A percentile compares a stretch with the other conserved stretches of the same genome.
Evolutionary conservation across 192 early-diverging fungal species (phyloP).

Genomic region (Podila clonocystis): DNA sequence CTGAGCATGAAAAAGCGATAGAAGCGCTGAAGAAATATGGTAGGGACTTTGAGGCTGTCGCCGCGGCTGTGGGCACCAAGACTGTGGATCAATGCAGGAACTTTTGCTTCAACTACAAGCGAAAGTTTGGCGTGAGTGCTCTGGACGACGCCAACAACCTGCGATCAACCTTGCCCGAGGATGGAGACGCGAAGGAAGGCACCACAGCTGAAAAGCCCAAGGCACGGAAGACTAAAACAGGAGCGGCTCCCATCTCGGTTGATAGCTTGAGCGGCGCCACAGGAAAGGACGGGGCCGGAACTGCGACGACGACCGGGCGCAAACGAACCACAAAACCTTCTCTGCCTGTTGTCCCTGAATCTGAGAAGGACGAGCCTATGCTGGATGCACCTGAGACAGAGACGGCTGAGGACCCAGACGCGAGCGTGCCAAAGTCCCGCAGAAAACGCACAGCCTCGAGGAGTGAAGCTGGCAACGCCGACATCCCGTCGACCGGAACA

Average conservation of each 20-base stretch:
- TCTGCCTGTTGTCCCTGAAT: background rate
- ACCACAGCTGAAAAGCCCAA: background rate
- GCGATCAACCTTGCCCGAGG: background rate
- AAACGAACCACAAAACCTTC: background rate
- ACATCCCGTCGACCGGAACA: constrained; percentile 2
- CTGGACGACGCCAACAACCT: constrained; percentile 55
- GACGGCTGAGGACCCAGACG: constrained; percentile 13
- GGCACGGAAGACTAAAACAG: background rate
- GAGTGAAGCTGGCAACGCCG: constrained; percentile 5
- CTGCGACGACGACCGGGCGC: background rate
- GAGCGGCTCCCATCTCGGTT: background rate
- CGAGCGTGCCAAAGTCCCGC: constrained; percentile 10
- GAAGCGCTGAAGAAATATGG: constrained; percentile 65
- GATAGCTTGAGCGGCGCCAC: background rate
- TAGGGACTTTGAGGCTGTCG: constrained; percentile 77
- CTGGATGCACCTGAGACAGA: background rate
- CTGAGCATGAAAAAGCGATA: constrained; percentile 36
- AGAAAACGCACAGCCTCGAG: constrained; percentile 30
- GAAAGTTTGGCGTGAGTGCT: constrained; percentile 67
- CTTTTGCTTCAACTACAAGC: constrained; percentile 81
- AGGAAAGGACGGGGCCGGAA: background rate
- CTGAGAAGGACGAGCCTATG: background rate
- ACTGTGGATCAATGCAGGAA: constrained; percentile 82
- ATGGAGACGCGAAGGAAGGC: constrained; percentile 20
- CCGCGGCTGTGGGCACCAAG: constrained; percentile 78